These are phyloP conservation scores for Clarireedia paspali DNA, from an alignment of 2,329 filamentous ascomycete species.

Conservation along the genomic window DNA sequence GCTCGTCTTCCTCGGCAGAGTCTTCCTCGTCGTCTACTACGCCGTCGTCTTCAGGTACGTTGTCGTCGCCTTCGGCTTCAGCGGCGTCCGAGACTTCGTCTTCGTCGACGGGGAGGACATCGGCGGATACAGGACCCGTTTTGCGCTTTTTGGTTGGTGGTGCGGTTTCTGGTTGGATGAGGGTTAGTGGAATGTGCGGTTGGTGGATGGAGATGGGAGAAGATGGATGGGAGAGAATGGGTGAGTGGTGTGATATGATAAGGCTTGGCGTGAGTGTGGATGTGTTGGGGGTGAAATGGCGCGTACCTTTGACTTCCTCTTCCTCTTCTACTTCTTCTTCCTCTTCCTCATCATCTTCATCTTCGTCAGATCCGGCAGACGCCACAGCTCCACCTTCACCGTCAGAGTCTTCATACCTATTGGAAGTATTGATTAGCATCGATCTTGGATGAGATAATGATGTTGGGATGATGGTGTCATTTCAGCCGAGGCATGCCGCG, in stretches of 20 bases:
- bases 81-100: neutral
- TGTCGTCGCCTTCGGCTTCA: too few relatives aligned
- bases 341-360: constrained; percentile 30
- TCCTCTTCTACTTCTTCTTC: constrained; percentile 22
- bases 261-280: neutral
- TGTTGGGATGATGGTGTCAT: neutral
- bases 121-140: neutral
- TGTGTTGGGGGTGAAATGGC: neutral
- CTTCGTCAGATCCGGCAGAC: constrained; percentile 18
- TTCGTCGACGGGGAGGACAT: neutral
- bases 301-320: neutral
- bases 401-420: constrained; percentile 30
- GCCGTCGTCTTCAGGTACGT: neutral
- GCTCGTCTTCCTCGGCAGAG: constrained; percentile 9
- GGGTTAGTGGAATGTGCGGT: neutral
- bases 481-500: neutral
- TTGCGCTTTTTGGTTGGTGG: constrained; percentile 26
- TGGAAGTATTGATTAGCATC: constrained; percentile 10
- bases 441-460: neutral
- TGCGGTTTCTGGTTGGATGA: constrained; percentile 11
- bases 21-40: constrained; percentile 11
- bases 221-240: too few relatives aligned
- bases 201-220: too few relatives aligned
- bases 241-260: too few relatives aligned
- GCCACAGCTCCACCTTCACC: constrained; percentile 14